Percentiles rank a stretch among this genome's conserved stretches.
phyloP scores from a whole-genome alignment of 192 early-diverging fungal species.

The Pecoramyces ruminantium region DNA sequence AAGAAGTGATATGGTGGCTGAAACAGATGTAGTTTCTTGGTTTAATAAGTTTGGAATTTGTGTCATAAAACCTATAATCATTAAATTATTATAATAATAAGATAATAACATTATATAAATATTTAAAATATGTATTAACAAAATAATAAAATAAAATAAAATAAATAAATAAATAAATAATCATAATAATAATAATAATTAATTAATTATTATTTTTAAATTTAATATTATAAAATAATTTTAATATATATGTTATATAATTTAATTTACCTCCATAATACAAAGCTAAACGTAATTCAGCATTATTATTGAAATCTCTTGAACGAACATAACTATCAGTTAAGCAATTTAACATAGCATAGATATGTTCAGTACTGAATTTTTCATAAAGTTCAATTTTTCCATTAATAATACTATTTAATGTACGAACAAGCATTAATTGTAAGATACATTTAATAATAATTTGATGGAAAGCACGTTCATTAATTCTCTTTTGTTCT shows the following conservation, averaged over 20 bases:
- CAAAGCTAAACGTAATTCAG: slow-evolving; percentile 59
- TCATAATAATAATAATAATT: too few species aligned
- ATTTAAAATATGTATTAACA: neutral
- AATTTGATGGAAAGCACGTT: slow-evolving; percentile 55
- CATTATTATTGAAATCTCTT: slow-evolving; percentile 58
- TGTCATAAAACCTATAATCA: slow-evolving; percentile 51
- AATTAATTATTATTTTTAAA: too few species aligned
- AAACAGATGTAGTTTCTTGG: slow-evolving; percentile 69
- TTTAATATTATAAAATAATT: too few species aligned
- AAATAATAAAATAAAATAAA: too few species aligned
- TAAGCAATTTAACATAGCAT: slow-evolving; percentile 62
- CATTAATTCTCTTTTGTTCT: slow-evolving; percentile 23
- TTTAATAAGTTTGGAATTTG: slow-evolving; percentile 80
- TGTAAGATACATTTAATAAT: slow-evolving; percentile 83
- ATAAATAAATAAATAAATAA: too few species aligned
- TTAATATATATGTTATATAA: too few species aligned
- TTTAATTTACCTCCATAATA: slow-evolving; percentile 20
- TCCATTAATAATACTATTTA: slow-evolving; percentile 52
- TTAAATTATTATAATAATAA: neutral
- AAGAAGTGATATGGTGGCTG: slow-evolving; percentile 6
- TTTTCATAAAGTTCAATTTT: slow-evolving; percentile 35
- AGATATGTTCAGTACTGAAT: slow-evolving; percentile 39
- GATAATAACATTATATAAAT: too few species aligned
- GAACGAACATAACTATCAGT: slow-evolving; percentile 66
- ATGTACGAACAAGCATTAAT: slow-evolving; percentile 70